Percentiles rank a stretch among this genome's conserved stretches.
Evolutionary conservation across 2,329 filamentous ascomycete species (phyloP).

Genomic region (Neodidymelliopsis sp.): DNA sequence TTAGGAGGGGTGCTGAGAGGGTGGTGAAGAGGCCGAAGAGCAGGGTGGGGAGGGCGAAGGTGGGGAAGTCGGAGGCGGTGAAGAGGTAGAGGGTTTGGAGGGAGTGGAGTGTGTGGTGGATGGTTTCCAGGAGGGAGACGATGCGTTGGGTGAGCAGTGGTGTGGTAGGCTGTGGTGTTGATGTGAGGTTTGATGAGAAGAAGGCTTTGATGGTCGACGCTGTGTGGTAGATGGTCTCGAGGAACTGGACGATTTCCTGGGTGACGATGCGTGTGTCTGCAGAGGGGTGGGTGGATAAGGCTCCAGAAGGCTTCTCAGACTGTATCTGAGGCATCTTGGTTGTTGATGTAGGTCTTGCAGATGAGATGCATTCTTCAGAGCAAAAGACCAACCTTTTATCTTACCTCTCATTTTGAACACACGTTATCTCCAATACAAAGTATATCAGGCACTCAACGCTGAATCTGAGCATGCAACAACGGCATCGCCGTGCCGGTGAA

Average conservation of each 20-base stretch:
- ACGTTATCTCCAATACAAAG: neutral
- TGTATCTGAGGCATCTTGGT: neutral
- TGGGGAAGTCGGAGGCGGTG: slow-evolving; percentile 24
- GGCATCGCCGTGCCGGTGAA: neutral
- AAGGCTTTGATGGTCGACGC: neutral
- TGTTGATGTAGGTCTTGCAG: neutral
- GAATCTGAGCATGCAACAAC: neutral
- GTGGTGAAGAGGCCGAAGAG: slow-evolving; percentile 24
- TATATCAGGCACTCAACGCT: neutral
- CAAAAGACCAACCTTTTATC: neutral
- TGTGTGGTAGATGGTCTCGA: slow-evolving; percentile 1
- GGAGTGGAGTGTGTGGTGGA: too few relatives aligned
- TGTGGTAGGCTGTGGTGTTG: neutral
- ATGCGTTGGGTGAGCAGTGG: neutral
- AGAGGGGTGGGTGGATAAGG: too few relatives aligned
- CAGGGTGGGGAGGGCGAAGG: slow-evolving; percentile 23
- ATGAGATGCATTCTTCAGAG: neutral
- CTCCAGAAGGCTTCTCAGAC: neutral
- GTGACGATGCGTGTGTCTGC: neutral
- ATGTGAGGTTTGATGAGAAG: neutral
- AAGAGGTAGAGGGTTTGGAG: slow-evolving; percentile 26
- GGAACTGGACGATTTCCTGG: neutral
- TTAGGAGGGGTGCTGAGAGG: slow-evolving; percentile 20
- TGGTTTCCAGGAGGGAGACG: too few relatives aligned
- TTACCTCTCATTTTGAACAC: neutral